phyloP scores from a whole-genome alignment of 495 filamentous ascomycete species.

The Penicillium ochrochloron region DNA sequence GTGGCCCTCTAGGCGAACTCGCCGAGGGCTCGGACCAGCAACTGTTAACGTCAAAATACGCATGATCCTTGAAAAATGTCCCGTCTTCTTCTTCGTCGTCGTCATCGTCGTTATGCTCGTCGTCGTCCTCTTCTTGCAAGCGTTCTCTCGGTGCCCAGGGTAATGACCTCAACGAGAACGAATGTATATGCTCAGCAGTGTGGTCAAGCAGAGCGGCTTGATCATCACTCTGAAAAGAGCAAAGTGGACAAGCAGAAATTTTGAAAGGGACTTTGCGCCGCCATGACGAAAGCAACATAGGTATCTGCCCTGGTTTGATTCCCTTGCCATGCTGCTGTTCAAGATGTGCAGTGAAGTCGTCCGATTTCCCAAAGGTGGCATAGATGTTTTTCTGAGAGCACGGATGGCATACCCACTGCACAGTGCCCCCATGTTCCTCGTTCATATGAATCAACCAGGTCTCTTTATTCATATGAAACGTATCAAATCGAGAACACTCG shows the following conservation, averaged over 20 bases:
- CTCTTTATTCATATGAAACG: neutral
- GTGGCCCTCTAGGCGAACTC: neutral
- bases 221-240: neutral
- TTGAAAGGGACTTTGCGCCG: neutral
- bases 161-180: neutral
- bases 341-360: neutral
- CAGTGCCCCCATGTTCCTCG: neutral
- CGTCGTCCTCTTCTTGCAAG: neutral
- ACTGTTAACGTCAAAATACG: neutral
- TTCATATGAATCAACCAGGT: neutral
- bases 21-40: neutral
- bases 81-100: neutral
- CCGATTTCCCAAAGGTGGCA: neutral
- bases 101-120: neutral
- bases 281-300: neutral
- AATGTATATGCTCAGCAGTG: slow-evolving; percentile 3
- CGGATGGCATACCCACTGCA: neutral
- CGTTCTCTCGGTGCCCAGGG: neutral
- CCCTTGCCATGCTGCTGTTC: neutral
- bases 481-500: neutral
- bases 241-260: neutral
- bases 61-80: neutral
- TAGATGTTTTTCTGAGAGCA: neutral
- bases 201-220: neutral
- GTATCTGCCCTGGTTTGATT: neutral